Evolutionary conservation across 2,329 filamentous ascomycete genomes (phyloP).

Genomic region (Hirsutella minnesotensis): DNA sequence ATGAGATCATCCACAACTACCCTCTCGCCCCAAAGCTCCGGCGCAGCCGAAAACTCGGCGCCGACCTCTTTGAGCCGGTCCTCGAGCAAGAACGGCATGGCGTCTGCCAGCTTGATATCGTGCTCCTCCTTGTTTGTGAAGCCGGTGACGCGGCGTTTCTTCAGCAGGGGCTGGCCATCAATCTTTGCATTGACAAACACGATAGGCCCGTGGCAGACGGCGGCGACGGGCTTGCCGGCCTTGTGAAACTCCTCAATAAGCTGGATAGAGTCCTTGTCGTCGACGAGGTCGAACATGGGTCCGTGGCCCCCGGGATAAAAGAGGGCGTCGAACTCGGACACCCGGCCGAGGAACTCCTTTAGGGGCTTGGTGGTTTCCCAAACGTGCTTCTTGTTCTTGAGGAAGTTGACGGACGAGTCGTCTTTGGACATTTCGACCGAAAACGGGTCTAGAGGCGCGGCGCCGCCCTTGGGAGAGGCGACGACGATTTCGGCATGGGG

Average conservation of each 20-base stretch:
- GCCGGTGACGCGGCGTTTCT: conserved; percentile 45
- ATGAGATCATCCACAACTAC: conserved; percentile 38
- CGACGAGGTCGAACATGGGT: conserved; percentile 56
- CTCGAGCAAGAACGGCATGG: conserved; percentile 49
- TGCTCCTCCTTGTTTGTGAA: conserved; percentile 49
- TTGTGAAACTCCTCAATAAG: conserved; percentile 51
- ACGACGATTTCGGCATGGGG: conserved; percentile 42
- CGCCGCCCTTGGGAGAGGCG: conserved; percentile 51
- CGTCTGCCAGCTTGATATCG: conserved; percentile 32
- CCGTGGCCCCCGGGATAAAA: conserved; percentile 48
- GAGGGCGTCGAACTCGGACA: conserved; percentile 50
- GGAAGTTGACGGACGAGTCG: conserved; percentile 38
- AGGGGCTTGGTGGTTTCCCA: conserved; percentile 55
- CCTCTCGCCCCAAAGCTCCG: conserved; percentile 34
- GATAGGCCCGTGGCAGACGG: conserved; percentile 59
- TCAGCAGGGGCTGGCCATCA: conserved; percentile 40
- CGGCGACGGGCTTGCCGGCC: conserved; percentile 49
- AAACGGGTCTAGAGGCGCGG: conserved; percentile 46
- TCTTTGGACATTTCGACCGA: conserved; percentile 46
- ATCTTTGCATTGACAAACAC: conserved; percentile 47
- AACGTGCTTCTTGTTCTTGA: conserved; percentile 40
- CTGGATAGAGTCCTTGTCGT: conserved; percentile 41
- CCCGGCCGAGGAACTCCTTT: conserved; percentile 40
- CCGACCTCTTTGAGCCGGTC: conserved; percentile 38
- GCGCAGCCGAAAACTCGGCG: conserved; percentile 44